These are phyloP conservation scores for Nakazawaea peltata DNA, from an alignment of 805 yeast species.

Conservation along the genomic window DNA sequence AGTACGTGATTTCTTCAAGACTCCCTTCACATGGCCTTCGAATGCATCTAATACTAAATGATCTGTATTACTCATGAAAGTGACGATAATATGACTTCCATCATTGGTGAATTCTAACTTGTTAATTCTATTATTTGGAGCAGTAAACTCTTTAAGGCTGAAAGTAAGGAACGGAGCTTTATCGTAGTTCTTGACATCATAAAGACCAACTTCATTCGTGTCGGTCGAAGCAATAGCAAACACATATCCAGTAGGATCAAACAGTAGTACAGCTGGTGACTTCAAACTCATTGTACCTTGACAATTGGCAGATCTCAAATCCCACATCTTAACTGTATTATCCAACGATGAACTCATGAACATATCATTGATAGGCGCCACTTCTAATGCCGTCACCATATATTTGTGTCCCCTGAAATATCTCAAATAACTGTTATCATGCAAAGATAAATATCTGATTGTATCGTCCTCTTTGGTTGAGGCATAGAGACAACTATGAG, in stretches of 20 bases:
- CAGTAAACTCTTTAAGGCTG: slow-evolving; percentile 25
- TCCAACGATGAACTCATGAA: slow-evolving; percentile 68
- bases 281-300: slow-evolving; percentile 54
- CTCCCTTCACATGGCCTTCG: slow-evolving; percentile 42
- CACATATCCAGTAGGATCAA: slow-evolving; percentile 80
- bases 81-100: slow-evolving; percentile 56
- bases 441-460: slow-evolving; percentile 67
- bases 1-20: slow-evolving; percentile 39
- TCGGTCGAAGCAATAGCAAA: slow-evolving; percentile 57
- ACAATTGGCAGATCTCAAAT: slow-evolving; percentile 56
- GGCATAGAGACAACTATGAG: slow-evolving; percentile 62
- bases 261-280: slow-evolving; percentile 50
- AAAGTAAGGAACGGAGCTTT: slow-evolving; percentile 46
- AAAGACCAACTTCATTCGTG: slow-evolving; percentile 42
- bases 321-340: slow-evolving; percentile 83
- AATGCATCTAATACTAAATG: slow-evolving; percentile 68
- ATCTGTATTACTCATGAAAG: slow-evolving; percentile 40
- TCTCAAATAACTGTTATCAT: slow-evolving; percentile 71
- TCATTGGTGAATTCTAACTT: slow-evolving; percentile 75
- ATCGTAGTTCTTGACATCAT: slow-evolving; percentile 52
- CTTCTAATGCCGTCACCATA: slow-evolving; percentile 63
- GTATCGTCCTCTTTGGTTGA: slow-evolving; percentile 76
- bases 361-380: slow-evolving; percentile 60
- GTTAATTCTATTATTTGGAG: slow-evolving; percentile 29
- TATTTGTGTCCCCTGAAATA: slow-evolving; percentile 86